Evolutionary conservation across 345 rosid species (phyloP).

Genomic region (Boechera stricta): DNA sequence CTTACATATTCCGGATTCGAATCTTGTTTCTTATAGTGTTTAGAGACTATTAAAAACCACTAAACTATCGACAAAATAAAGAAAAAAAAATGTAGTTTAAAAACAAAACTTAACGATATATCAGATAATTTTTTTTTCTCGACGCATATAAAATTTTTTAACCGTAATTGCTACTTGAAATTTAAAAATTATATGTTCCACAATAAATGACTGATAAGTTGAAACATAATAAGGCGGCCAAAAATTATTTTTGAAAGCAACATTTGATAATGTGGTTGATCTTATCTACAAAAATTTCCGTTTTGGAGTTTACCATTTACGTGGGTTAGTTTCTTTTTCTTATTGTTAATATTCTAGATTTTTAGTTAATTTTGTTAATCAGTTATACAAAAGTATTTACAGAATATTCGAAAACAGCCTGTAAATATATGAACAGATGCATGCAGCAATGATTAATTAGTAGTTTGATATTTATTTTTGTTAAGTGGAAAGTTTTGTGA

Average conservation of each 20-base stretch:
- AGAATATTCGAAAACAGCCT: constrained; percentile 4
- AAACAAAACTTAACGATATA: too few species aligned
- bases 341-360: background rate
- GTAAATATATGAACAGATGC: background rate
- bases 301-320: background rate
- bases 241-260: background rate
- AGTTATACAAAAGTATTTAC: background rate
- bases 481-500: background rate
- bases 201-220: background rate
- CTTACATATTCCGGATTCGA: too few species aligned
- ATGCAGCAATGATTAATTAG: constrained; percentile 16
- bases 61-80: too few species aligned
- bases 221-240: background rate
- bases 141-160: background rate
- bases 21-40: too few species aligned
- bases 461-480: background rate
- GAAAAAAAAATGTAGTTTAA: background rate
- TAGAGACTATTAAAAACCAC: too few species aligned
- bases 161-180: background rate
- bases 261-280: background rate
- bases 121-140: background rate
- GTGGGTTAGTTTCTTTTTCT: background rate
- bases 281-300: background rate
- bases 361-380: background rate
- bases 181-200: background rate